Base-by-base conservation (phyloP, 768 basidiomycete species). In the Hericium coralloides region DNA sequence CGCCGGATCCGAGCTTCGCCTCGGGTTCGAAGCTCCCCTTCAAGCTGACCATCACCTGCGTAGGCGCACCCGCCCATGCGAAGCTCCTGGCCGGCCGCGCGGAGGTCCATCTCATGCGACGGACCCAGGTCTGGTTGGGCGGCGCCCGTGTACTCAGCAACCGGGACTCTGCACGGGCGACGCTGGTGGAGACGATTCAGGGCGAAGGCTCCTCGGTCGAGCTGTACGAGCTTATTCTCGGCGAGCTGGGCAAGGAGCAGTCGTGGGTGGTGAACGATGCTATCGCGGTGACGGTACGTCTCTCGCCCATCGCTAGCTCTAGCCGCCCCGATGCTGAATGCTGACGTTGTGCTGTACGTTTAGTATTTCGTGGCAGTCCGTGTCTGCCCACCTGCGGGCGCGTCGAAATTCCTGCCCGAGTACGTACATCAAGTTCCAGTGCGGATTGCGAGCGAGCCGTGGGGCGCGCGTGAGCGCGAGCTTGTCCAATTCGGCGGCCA, bases 391-490 rank as follows among this genome's bases (percentile, higher is more conserved):
- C 43, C 43, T 9, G 18, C n/a, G n/a, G 20, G n/a, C 43, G 43
- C 43, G 43, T 45, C 43, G n/a, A 45, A 45, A 9, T 50, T 50
- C 31, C 62, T 75, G 15, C 74, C 74, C 5, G 62, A 63, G 25
- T 74, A 70, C 60, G 60, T 59, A 17, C 66, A 72, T 55, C 74
- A 76, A 17, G 69, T 71, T 47, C 55, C 65, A 10, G 43, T 77
- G 12, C 59, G 70, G 37, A 45, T 77, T 12, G 72, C 68, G 36
- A 75, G 74, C 9, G 74, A 76, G 61, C 66, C 66, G 22, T 75
- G 70, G 65, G 74, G 73, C 10, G 66, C 71, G 37, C 60, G 69
- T 18, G 70, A 72, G 43, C 67, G 68, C 48, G 76, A 76, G 60
- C 55, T 74, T 20, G 61, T 68, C 23, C 67, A 70, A 1, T 66